These are phyloP conservation scores for Candida sanyiensis DNA, from an alignment of 805 yeast genomes.

Conservation along the genomic window DNA sequence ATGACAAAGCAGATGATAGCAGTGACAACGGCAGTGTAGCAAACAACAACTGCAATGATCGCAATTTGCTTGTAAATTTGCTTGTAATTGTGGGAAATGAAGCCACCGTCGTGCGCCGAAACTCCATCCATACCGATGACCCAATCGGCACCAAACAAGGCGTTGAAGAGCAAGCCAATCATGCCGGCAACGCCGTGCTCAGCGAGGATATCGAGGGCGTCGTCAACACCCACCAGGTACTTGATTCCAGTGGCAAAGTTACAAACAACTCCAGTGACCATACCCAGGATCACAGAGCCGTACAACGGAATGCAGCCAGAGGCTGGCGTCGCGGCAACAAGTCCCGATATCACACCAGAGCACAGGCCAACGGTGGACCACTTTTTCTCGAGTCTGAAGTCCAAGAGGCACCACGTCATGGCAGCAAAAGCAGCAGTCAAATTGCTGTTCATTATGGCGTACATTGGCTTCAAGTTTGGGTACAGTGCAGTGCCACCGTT, in stretches of 20 bases:
- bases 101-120: constrained; percentile 84
- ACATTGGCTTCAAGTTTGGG: constrained; percentile 78
- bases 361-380: constrained; percentile 95
- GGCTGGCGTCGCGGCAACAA: constrained; percentile 95
- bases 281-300: constrained; percentile 84
- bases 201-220: constrained; percentile 91
- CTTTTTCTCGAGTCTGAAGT: constrained; percentile 80
- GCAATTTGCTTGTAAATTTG: constrained; percentile 90
- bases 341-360: constrained; percentile 92
- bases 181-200: constrained; percentile 98
- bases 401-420: constrained; percentile 84
- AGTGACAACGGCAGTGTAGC: constrained; percentile 73
- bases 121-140: constrained; percentile 88
- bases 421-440: constrained; percentile 88
- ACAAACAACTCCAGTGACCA: constrained; percentile 76
- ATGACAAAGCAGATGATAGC: constrained; percentile 68
- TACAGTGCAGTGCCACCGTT: constrained; percentile 85
- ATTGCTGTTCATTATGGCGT: constrained; percentile 89
- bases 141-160: constrained; percentile 77
- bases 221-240: constrained; percentile 77
- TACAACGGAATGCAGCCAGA: constrained; percentile 88
- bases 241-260: constrained; percentile 87
- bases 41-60: constrained; percentile 67
- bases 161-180: constrained; percentile 84
- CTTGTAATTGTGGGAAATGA: constrained; percentile 85